A percentile compares a stretch with the other conserved stretches of the same genome.
phyloP scores from a whole-genome alignment of 768 basidiomycete species.

The Suillus variegatus region DNA sequence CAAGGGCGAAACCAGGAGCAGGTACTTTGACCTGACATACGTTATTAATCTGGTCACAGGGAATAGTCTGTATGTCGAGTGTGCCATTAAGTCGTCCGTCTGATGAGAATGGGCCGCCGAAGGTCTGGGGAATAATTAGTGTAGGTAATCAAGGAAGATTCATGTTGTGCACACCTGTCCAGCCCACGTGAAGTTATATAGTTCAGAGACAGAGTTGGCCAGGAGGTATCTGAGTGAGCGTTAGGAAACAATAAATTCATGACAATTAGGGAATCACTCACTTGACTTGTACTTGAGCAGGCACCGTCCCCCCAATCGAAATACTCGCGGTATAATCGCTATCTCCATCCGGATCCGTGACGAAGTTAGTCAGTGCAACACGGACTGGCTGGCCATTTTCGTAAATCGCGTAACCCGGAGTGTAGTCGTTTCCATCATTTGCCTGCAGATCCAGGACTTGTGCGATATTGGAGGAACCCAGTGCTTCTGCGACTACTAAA shows the following conservation, averaged over 20 bases:
- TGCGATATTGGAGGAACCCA: slow-evolving; percentile 65
- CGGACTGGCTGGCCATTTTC: slow-evolving; percentile 64
- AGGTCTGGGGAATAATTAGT: slow-evolving; percentile 43
- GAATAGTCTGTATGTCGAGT: slow-evolving; percentile 55
- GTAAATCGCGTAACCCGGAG: slow-evolving; percentile 67
- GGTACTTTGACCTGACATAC: slow-evolving; percentile 62
- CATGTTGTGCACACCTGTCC: slow-evolving; percentile 53
- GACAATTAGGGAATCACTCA: slow-evolving; percentile 29
- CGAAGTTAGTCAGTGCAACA: slow-evolving; percentile 73
- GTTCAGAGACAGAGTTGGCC: slow-evolving; percentile 58
- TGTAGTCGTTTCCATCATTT: slow-evolving; percentile 51
- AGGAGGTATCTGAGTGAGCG: slow-evolving; percentile 48
- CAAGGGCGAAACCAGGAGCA: slow-evolving; percentile 74
- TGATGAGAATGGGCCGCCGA: slow-evolving; percentile 58
- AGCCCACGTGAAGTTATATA: slow-evolving; percentile 75
- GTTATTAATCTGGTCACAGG: slow-evolving; percentile 55
- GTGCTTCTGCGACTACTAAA: slow-evolving; percentile 66
- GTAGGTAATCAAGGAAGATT: neutral
- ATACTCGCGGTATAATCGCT: slow-evolving; percentile 55
- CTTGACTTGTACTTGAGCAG: slow-evolving; percentile 54
- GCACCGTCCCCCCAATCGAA: slow-evolving; percentile 46
- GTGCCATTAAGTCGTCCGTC: slow-evolving; percentile 68
- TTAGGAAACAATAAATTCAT: neutral
- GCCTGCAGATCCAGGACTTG: slow-evolving; percentile 68
- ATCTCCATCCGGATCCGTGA: slow-evolving; percentile 58